A percentile compares a stretch with the other conserved stretches of the same genome.
phyloP scores from a whole-genome alignment of 352 stramenopile genomes.

The Pythium sukuiense region DNA sequence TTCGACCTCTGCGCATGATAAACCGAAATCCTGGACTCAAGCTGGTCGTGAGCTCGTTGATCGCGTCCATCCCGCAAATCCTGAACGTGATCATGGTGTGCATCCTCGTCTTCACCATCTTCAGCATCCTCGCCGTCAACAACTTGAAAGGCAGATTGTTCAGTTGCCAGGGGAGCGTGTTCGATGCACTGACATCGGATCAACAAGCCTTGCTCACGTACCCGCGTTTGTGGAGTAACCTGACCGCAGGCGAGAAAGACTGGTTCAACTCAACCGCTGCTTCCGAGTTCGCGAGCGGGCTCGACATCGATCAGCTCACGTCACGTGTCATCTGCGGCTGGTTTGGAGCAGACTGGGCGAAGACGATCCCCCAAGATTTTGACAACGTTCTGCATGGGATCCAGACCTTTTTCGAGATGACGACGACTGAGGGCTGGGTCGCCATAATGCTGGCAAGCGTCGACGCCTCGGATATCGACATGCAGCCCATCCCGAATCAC shows the following conservation, averaged over 20 bases:
- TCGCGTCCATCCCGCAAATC: slow-evolving; percentile 77
- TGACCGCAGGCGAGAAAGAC: slow-evolving; percentile 34
- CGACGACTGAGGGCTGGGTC: slow-evolving; percentile 87
- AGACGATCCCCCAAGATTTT: slow-evolving; percentile 68
- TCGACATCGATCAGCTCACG: slow-evolving; percentile 15
- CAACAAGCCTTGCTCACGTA: slow-evolving; percentile 44
- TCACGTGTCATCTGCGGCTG: slow-evolving; percentile 45
- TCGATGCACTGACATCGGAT: slow-evolving; percentile 33
- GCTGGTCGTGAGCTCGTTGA: slow-evolving; percentile 85
- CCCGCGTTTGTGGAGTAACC: slow-evolving; percentile 44
- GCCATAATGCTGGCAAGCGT: slow-evolving; percentile 84
- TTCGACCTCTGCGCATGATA: slow-evolving; percentile 82
- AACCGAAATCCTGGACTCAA: slow-evolving; percentile 73
- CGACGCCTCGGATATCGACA: slow-evolving; percentile 81
- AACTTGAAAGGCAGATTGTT: slow-evolving; percentile 90
- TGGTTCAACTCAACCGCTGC: slow-evolving; percentile 33
- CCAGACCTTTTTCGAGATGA: slow-evolving; percentile 88
- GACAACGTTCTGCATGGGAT: slow-evolving; percentile 73
- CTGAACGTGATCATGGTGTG: slow-evolving; percentile 79
- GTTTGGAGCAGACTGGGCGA: slow-evolving; percentile 38
- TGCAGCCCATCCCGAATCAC: slow-evolving; percentile 83
- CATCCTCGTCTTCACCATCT: slow-evolving; percentile 88
- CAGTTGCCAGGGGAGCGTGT: slow-evolving; percentile 51
- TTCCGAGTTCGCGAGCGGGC: not conserved
- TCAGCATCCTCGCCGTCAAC: slow-evolving; percentile 90